These are phyloP conservation scores for Euphorbia tirucalli DNA, from an alignment of 345 rosid genomes.

Conservation along the genomic window DNA sequence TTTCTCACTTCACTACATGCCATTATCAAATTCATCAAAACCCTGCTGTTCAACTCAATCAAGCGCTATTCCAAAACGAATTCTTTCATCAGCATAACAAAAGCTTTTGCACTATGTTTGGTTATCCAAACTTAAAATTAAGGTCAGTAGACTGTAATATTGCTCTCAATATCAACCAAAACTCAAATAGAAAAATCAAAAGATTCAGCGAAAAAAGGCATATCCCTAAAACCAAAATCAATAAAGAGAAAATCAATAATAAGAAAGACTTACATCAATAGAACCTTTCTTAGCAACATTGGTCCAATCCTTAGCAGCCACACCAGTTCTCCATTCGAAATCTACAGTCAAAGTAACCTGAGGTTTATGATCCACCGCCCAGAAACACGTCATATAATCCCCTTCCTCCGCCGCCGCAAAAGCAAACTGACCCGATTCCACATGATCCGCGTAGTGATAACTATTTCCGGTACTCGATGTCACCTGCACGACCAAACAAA, in stretches of 20 bases:
- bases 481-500: slow-evolving; percentile 42
- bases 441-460: slow-evolving; percentile 62
- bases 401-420: slow-evolving; percentile 82
- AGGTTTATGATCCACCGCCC: slow-evolving; percentile 60
- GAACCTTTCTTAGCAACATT: slow-evolving; percentile 88
- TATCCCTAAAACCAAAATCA: background rate
- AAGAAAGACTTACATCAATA: slow-evolving; percentile 61
- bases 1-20: background rate
- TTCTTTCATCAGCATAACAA: background rate
- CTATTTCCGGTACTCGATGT: slow-evolving; percentile 72
- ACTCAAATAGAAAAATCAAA: background rate
- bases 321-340: slow-evolving; percentile 86
- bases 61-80: background rate
- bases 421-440: slow-evolving; percentile 77
- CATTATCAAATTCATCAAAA: background rate
- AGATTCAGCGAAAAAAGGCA: background rate
- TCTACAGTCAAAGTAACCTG: slow-evolving; percentile 54
- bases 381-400: slow-evolving; percentile 82
- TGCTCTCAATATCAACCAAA: background rate
- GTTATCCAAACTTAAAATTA: background rate
- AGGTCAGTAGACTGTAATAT: background rate
- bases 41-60: background rate
- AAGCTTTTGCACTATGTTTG: background rate
- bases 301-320: slow-evolving; percentile 76
- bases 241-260: background rate